Evolutionary conservation across 2,329 filamentous ascomycete genomes (phyloP), one percentile per base, ranked within the genome.

Genomic region (Metarhizium guizhouense): DNA sequence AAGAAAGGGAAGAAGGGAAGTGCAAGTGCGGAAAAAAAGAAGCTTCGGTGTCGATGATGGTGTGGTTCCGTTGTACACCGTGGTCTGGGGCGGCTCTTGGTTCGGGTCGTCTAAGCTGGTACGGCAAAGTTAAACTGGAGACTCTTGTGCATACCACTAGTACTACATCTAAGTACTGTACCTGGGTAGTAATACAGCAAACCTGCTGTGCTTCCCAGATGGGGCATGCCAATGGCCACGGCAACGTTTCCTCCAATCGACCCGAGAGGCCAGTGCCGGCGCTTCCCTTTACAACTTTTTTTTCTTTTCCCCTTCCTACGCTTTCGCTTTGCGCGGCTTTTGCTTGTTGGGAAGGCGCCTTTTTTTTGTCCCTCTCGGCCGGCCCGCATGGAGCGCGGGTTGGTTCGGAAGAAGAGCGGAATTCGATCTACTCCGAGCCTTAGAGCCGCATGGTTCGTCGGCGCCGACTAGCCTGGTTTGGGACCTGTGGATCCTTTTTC

Each of bases 381-480:
- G 30, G 51, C 30, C 47, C 45, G 51, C 47, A 25, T 50, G 6
- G 48, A 38, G 48, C 48, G 38, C 13, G 45, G 34, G 48, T 43
- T 43, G 50, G 50, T 54, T 57, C 59, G 59, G 59, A 59, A 20
- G 13, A 57, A 51, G 55, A 32, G 51, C 61, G 60, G 59, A 62
- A 56, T 59, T 61, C 61, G 60, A 63, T 58, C 56, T 57, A n/a
- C 54, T 59, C 60, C 61, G 60, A 62, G 59, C 47, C 48, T 52
- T 53, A 47, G 53, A 50, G 56, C 52, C 53, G 55, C 40, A 42
- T 13, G 16, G 7, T n/a, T 8, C 13, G 38, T 51, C 32, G 20
- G 36, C 6, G 20, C 25, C 11, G 11, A 20, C 52, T 40, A 40
- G 25, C 45, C 20, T 11, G 45, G 8, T 29, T 48, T 29, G 25